Percentiles rank a stretch among this genome's conserved stretches.
Conservation (phyloP, 2,329 filamentous ascomycete genomes). For the Leptosphaerulina australis region DNA sequence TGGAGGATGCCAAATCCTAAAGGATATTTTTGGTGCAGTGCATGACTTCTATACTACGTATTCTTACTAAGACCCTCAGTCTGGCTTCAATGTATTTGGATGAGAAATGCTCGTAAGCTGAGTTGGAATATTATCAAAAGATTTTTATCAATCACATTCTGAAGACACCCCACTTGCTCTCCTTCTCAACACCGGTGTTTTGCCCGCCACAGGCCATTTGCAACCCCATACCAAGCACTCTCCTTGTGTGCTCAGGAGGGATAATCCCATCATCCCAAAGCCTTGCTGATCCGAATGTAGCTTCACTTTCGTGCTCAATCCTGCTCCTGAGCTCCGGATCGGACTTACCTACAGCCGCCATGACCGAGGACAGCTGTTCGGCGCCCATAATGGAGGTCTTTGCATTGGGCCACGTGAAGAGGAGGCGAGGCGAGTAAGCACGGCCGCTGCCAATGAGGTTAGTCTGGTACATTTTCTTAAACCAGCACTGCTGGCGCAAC, state of each 20-base stretch:
- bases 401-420: slow-evolving; percentile 99
- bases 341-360: slow-evolving; percentile 89
- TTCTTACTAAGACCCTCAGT: not conserved
- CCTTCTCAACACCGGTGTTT: slow-evolving; percentile 40
- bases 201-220: slow-evolving; percentile 53
- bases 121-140: not conserved
- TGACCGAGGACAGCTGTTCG: slow-evolving; percentile 88
- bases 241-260: slow-evolving; percentile 56
- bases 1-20: not conserved
- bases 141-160: slow-evolving; percentile 40
- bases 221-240: slow-evolving; percentile 57
- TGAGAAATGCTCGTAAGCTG: not conserved
- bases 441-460: slow-evolving; percentile 64
- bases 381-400: slow-evolving; percentile 94
- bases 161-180: slow-evolving; percentile 49
- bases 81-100: not conserved
- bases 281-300: slow-evolving; percentile 83
- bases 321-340: slow-evolving; percentile 81
- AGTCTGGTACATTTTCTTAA: not conserved
- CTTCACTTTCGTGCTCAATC: slow-evolving; percentile 90
- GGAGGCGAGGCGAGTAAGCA: slow-evolving; percentile 86
- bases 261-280: slow-evolving; percentile 74
- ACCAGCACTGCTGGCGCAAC: not conserved
- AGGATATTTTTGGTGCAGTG: slow-evolving; percentile 2
- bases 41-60: not conserved